phyloP scores from a whole-genome alignment of 345 rosid genomes.

The Arabidopsis thaliana region DNA sequence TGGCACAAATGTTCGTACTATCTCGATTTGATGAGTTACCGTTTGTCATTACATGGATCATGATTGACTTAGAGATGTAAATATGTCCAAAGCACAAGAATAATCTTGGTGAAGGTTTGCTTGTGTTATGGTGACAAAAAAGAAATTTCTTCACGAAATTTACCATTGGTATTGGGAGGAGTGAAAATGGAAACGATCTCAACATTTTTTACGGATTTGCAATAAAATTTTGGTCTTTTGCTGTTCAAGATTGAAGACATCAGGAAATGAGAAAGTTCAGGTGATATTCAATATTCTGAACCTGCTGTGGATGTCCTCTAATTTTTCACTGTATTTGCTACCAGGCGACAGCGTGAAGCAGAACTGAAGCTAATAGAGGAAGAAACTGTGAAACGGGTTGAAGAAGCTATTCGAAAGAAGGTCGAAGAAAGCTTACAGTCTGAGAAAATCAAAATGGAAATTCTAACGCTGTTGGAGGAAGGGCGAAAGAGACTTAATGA shows the following conservation, averaged over 20 bases:
- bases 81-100: conserved; percentile 73
- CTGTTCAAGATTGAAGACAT: conserved; percentile 51
- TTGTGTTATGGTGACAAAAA: conserved; percentile 51
- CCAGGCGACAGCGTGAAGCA: conserved; percentile 92
- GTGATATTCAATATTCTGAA: conserved; percentile 34
- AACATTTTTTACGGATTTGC: conserved; percentile 15
- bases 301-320: conserved; percentile 39
- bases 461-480: conserved; percentile 70
- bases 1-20: conserved; percentile 65
- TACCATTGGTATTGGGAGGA: conserved; percentile 30
- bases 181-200: conserved; percentile 12
- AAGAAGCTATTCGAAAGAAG: conserved; percentile 71
- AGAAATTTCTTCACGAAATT: conserved; percentile 13
- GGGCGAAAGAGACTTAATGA: conserved; percentile 70
- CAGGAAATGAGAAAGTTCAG: conserved; percentile 43
- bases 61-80: conserved; percentile 75
- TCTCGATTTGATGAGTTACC: conserved; percentile 72
- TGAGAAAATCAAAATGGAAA: conserved; percentile 70
- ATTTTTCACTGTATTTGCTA: conserved; percentile 48
- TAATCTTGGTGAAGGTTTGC: conserved; percentile 61
- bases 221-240: conserved; percentile 29
- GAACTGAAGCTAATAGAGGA: conserved; percentile 89
- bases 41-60: conserved; percentile 81
- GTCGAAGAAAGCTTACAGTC: conserved; percentile 84
- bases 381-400: conserved; percentile 87